A percentile compares a stretch with the other conserved stretches of the same genome.
These are phyloP conservation scores for Aspergillus nomiae DNA, from an alignment of 2,329 filamentous ascomycete species.

Conservation along the genomic window DNA sequence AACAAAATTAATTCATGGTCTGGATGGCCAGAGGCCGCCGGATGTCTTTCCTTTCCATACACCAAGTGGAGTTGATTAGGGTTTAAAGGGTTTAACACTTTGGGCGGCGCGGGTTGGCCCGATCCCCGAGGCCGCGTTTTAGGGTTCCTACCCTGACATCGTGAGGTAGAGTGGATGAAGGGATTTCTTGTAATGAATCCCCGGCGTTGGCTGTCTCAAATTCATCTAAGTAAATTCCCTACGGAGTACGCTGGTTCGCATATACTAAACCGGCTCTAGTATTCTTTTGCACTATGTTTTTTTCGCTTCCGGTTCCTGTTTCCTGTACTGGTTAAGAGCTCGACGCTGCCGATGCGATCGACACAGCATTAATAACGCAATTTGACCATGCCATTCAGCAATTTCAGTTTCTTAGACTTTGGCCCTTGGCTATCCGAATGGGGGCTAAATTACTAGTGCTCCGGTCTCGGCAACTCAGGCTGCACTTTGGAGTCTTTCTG, in stretches of 20 bases:
- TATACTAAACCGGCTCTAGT: too few species aligned
- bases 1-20: neutral
- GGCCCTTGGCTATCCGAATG: neutral
- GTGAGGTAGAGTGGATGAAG: too few species aligned
- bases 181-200: too few species aligned
- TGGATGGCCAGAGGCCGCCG: neutral
- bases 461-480: too few species aligned
- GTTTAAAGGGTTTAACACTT: neutral
- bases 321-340: neutral
- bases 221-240: too few species aligned
- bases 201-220: too few species aligned
- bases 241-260: too few species aligned
- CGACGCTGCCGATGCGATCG: neutral
- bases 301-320: neutral
- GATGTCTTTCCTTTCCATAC: neutral
- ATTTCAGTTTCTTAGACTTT: neutral
- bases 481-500: too few species aligned
- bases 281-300: neutral
- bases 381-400: neutral
- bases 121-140: neutral
- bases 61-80: neutral
- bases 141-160: neutral
- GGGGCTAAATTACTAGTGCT: neutral
- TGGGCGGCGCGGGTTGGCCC: neutral
- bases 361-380: neutral